These are phyloP conservation scores for Carallia pectinifolia DNA, from an alignment of 345 rosid species.

Conservation along the genomic window DNA sequence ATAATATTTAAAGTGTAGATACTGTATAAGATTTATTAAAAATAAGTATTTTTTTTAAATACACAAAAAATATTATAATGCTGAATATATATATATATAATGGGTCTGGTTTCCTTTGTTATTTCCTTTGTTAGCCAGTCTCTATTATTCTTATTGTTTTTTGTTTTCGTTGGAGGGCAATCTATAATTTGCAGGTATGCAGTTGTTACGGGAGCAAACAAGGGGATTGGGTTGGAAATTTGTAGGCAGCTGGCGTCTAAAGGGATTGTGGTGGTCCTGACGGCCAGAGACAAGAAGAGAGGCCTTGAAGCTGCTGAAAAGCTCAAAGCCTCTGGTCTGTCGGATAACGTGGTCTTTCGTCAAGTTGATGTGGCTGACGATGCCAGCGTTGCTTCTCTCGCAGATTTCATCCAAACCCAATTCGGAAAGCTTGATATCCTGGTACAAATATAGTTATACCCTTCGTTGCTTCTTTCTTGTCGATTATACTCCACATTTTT, in stretches of 20 bases:
- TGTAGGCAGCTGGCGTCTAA: constrained; percentile 2
- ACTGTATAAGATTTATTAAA: too few relatives aligned
- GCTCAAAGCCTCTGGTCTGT: neutral
- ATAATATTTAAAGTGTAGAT: too few relatives aligned
- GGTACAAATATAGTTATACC: neutral
- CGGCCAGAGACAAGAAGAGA: constrained; percentile 5
- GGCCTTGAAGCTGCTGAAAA: constrained; percentile 4
- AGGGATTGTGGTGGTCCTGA: constrained; percentile 7
- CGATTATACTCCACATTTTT: neutral
- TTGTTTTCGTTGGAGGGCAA: too few relatives aligned
- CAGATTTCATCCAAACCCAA: neutral
- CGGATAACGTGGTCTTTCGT: neutral
- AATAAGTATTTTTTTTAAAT: too few relatives aligned
- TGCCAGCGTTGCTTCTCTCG: neutral
- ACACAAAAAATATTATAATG: too few relatives aligned
- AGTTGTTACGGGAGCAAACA: constrained; percentile 3
- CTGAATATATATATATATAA: too few relatives aligned
- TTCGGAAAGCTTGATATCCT: constrained; percentile 22
- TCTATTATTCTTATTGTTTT: too few relatives aligned
- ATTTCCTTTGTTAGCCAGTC: too few relatives aligned
- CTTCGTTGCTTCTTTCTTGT: neutral
- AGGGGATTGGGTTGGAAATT: constrained; percentile 2
- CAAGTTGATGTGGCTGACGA: neutral
- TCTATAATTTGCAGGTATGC: neutral
- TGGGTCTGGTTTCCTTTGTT: too few relatives aligned